Evolutionary conservation across 495 filamentous ascomycete genomes (phyloP), one percentile per base, ranked within the genome.

Genomic region (Massariosphaeria phaeospora): DNA sequence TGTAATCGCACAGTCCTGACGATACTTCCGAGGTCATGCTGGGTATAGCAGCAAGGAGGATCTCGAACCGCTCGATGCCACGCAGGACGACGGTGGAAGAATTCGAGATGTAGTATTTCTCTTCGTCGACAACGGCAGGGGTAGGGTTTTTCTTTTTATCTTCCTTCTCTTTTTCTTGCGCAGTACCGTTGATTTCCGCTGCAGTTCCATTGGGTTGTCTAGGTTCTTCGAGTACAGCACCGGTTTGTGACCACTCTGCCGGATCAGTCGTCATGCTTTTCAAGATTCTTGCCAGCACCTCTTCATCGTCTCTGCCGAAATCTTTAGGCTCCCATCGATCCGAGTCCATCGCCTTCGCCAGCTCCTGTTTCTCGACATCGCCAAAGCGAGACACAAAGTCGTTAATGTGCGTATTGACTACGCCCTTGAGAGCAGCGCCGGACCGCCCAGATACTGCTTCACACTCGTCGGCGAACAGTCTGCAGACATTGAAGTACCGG

Each of bases 381-480:
- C 84, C 83, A 52, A 90, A 84, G 3, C 79, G 73, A 27, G 81
- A 76, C 39, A 96, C 85, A 60, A 91, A 98, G 25, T 95, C 89
- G 40, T 82, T 83, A 64, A 98, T 96, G 53, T 98, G 93, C 43
- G 80, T 82, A 57, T 95, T 91, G 31, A 98, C 88, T 1, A 95
- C 77, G 2, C 80, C 91, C 67, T 95, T 95, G 24, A 98, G 74
- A 1, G 84, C 77, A 5, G 82, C 84, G 2, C 91, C 91, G 47
- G 88, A 83, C 48, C 93, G 80, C 2, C 93, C 93, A 12, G 89
- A 95, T 13, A 96, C 88, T 2, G 93, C 88, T 68, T 99, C 93
- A 62, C 93, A 99, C 66, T 99, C 93, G 61, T 96, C 94, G 7
- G 89, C 88, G 64, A 97, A 99, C 20, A 95, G 80, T 23, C 91